Evolutionary conservation across 1,284 basidiomycete genomes (phyloP), one percentile per base, ranked within the genome.

Genomic region (Malassezia slooffiae): DNA sequence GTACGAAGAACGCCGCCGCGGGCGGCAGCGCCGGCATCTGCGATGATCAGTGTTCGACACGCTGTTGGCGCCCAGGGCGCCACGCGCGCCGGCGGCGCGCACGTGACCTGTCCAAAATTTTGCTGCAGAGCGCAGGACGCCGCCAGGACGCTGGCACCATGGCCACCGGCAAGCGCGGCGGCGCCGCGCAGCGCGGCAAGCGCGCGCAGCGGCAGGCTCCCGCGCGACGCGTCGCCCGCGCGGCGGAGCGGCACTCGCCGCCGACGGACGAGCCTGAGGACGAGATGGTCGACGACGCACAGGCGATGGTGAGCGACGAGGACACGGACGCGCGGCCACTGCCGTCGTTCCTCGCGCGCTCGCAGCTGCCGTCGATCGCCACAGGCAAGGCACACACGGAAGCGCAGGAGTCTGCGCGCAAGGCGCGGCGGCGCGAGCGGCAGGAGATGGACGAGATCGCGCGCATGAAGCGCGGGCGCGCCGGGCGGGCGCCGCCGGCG

Each of bases 1-100:
- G 21, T 29, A 52, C 43, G 21, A 37, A 53, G 34, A 46, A 50
- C 20, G 23, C 30, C 4, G 47, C 50, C 21, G 49, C 46, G 5
- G 36, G 24, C n/a, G 28, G 28, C 10, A 21, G 10, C 17, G 19
- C 28, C 23, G 29, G 10, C 37, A 31, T 35, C 7, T 20, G 17
- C 8, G 7, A 32, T n/a, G 30, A 32, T 8, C 6, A 32, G 6
- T n/a, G n/a, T n/a, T n/a, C n/a, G n/a, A n/a, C n/a, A n/a, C n/a
- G n/a, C n/a, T n/a, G n/a, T n/a, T n/a, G n/a, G 6, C 30, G 17
- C 15, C 30, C n/a, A 15, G 7, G 30, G 20, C 20, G 20, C 19
- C 9, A 22, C 20, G 19, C 19, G 19, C 20, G 15, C 8, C 4
- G 35, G 16, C 23, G 22, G 27, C 7, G 23, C 10, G 2, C n/a